phyloP scores from a whole-genome alignment of 495 filamentous ascomycete genomes.

The Neurospora cerealis region DNA sequence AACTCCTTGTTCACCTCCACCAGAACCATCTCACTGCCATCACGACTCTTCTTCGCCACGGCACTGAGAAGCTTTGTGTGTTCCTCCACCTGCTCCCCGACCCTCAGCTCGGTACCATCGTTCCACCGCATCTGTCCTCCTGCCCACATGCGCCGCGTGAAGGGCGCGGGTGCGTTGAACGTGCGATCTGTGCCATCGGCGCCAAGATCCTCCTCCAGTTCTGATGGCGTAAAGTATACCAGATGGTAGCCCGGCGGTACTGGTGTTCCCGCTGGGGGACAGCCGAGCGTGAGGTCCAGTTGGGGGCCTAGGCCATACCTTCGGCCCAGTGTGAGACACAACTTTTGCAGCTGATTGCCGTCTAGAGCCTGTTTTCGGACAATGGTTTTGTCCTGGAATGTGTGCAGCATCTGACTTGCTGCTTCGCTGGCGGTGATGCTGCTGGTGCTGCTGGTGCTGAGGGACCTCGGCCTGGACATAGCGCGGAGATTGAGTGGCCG shows the following conservation, averaged over 20 bases:
- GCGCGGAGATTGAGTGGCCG: not conserved
- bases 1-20: conserved; percentile 55
- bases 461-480: not conserved
- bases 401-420: conserved; percentile 1
- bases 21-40: conserved; percentile 53
- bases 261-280: conserved; percentile 25
- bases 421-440: conserved; percentile 4
- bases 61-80: conserved; percentile 43
- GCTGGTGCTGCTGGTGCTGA: not conserved
- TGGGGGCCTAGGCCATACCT: conserved; percentile 15
- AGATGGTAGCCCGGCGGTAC: conserved; percentile 51
- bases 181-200: conserved; percentile 50
- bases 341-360: conserved; percentile 47
- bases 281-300: conserved; percentile 15
- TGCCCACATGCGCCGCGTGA: conserved; percentile 61
- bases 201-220: conserved; percentile 41
- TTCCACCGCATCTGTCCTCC: conserved; percentile 49
- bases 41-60: conserved; percentile 41
- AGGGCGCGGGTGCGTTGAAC: conserved; percentile 49
- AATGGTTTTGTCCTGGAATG: conserved; percentile 3
- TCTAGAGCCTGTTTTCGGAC: conserved; percentile 42
- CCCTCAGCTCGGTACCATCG: conserved; percentile 2
- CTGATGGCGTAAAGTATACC: conserved; percentile 49
- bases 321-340: conserved; percentile 44
- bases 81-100: conserved; percentile 48